Evolutionary conservation across 2,329 filamentous ascomycete genomes (phyloP).

Genomic region (Penicillium sp.): DNA sequence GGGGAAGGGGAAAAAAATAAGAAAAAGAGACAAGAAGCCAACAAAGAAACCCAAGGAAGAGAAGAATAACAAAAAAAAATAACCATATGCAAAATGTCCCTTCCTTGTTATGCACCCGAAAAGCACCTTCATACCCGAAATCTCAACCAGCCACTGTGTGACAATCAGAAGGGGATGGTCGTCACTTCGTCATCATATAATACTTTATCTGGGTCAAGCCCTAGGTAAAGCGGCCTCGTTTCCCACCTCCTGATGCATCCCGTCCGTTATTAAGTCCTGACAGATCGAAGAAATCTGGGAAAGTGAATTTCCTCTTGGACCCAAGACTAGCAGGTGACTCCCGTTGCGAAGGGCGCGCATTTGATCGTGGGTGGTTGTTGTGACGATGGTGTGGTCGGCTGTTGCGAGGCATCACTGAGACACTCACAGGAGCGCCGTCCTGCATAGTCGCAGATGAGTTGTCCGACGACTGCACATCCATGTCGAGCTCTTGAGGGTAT

Average conservation of each 20-base stretch:
- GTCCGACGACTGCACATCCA: constrained; percentile 46
- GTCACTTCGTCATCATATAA: constrained; percentile 34
- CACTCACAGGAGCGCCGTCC: constrained; percentile 39
- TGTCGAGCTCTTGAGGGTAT: constrained; percentile 41
- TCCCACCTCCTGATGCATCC: constrained; percentile 47
- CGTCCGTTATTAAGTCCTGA: constrained; percentile 44
- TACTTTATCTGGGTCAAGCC: constrained; percentile 4
- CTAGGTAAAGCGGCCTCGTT: constrained; percentile 48
- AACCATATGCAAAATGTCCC: constrained; percentile 33
- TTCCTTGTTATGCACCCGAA: constrained; percentile 33
- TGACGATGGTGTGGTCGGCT: constrained; percentile 41
- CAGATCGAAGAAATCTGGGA: constrained; percentile 51
- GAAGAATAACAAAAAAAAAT: constrained; percentile 12
- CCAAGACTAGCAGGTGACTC: constrained; percentile 42
- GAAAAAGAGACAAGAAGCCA: constrained; percentile 6
- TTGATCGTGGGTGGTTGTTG: constrained; percentile 38
- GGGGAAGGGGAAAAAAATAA: constrained; percentile 10
- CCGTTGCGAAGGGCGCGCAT: constrained; percentile 37
- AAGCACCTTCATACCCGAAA: constrained; percentile 19
- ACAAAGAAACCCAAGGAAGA: constrained; percentile 2
- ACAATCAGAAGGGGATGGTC: constrained; percentile 35
- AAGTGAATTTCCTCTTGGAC: constrained; percentile 48
- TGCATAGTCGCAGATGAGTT: constrained; percentile 29
- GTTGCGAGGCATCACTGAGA: constrained; percentile 45
- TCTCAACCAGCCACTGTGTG: constrained; percentile 30